Percentiles rank a stretch among this genome's conserved stretches.
phyloP scores from a whole-genome alignment of 1,284 basidiomycete species.

The Ustilago bromivora region DNA sequence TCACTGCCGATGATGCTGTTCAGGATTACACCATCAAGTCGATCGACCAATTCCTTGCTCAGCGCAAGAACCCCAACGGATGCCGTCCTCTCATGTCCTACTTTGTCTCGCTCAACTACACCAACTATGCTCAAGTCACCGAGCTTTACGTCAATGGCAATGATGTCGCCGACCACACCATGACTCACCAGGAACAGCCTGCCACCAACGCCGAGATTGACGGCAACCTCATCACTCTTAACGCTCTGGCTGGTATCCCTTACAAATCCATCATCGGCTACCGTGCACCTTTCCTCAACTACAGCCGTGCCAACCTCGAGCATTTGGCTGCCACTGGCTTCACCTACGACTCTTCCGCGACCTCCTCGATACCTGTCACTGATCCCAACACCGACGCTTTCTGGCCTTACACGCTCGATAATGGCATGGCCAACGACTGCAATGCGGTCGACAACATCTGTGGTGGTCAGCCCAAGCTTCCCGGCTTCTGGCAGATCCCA shows the following conservation, averaged over 20 bases:
- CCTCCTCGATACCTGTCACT: constrained; percentile 78
- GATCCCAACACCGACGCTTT: constrained; percentile 78
- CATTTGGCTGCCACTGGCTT: constrained; percentile 75
- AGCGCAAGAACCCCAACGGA: constrained; percentile 85
- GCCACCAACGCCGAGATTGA: constrained; percentile 75
- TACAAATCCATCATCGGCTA: constrained; percentile 79
- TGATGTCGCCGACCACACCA: constrained; percentile 87
- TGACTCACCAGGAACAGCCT: constrained; percentile 80
- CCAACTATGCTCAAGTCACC: constrained; percentile 81
- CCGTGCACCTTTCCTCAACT: constrained; percentile 82
- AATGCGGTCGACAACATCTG: constrained; percentile 74
- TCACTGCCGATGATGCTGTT: constrained; percentile 73
- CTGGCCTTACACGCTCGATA: constrained; percentile 72
- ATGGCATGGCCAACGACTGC: constrained; percentile 85
- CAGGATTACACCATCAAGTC: constrained; percentile 80
- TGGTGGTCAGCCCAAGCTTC: constrained; percentile 79
- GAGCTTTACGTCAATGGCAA: constrained; percentile 87
- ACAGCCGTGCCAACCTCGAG: constrained; percentile 76
- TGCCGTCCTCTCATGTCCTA: constrained; percentile 74
- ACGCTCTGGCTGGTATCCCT: constrained; percentile 83
- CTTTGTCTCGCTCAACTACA: constrained; percentile 75
- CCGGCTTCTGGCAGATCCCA: constrained; percentile 73
- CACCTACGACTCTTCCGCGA: constrained; percentile 79
- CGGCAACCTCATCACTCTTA: constrained; percentile 83
- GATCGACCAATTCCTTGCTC: constrained; percentile 80